Percentiles rank a stretch among this genome's conserved stretches.
Evolutionary conservation across 352 stramenopile species (phyloP).

Genomic region (Nothophytophthora sp.): DNA sequence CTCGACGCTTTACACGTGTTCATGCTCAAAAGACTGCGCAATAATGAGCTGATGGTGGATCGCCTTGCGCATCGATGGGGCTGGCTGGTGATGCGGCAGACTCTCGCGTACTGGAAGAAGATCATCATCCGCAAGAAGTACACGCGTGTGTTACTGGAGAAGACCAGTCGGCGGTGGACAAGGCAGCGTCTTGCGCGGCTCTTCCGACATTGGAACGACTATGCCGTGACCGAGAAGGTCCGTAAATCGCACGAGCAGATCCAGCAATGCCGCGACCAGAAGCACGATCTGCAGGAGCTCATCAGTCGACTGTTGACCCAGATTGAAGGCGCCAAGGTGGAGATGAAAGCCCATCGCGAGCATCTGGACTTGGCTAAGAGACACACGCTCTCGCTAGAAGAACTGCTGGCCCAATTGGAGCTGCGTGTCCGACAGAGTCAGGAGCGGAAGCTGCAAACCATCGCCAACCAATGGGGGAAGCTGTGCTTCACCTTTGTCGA

Average conservation of each 20-base stretch:
- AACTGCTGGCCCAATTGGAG: constrained; percentile 55
- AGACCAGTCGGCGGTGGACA: constrained; percentile 53
- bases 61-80: constrained; percentile 55
- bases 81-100: constrained; percentile 49
- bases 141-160: constrained; percentile 62
- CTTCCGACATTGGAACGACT: constrained; percentile 51
- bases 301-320: constrained; percentile 46
- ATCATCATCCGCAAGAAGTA: constrained; percentile 76
- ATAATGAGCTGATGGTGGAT: constrained; percentile 67
- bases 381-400: constrained; percentile 55
- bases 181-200: constrained; percentile 46
- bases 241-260: constrained; percentile 34
- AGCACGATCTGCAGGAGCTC: constrained; percentile 54
- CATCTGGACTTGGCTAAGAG: constrained; percentile 64
- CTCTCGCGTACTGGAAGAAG: constrained; percentile 70
- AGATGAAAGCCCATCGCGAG: constrained; percentile 49
- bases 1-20: constrained; percentile 51
- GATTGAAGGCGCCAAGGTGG: constrained; percentile 50
- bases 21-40: constrained; percentile 58
- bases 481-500: constrained; percentile 68
- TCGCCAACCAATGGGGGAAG: constrained; percentile 67
- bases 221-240: constrained; percentile 36
- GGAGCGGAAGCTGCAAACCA: constrained; percentile 57
- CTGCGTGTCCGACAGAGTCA: constrained; percentile 45
- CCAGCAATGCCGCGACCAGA: constrained; percentile 48